phyloP scores from a whole-genome alignment of 345 rosid genomes.

The Gossypium ekmanianum region DNA sequence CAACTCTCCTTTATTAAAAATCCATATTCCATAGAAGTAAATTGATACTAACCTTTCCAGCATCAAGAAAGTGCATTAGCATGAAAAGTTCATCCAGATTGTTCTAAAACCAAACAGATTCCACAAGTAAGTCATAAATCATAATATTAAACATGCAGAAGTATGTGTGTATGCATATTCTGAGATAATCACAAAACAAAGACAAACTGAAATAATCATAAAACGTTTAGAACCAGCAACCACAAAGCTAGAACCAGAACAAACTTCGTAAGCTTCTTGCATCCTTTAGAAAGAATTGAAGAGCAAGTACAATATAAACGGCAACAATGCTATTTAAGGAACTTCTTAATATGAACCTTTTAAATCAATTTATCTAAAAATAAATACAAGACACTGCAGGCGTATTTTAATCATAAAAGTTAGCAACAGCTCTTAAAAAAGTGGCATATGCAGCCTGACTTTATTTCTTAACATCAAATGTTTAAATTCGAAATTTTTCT shows the following conservation, averaged over 20 bases:
- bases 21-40: conserved; percentile 7
- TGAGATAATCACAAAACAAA: background rate
- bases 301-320: background rate
- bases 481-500: background rate
- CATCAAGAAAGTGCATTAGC: conserved; percentile 99
- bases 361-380: conserved; percentile 2
- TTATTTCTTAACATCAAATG: background rate
- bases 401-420: background rate
- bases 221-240: background rate
- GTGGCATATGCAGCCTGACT: background rate
- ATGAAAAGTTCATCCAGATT: conserved; percentile 99
- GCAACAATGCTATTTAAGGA: background rate
- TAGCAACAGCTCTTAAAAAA: background rate
- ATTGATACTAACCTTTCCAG: conserved; percentile 50
- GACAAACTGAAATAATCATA: background rate
- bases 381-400: background rate
- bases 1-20: conserved; percentile 16
- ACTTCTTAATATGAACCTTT: background rate
- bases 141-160: background rate
- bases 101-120: conserved; percentile 62
- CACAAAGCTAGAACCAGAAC: background rate
- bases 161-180: background rate
- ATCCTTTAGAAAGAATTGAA: conserved; percentile 6
- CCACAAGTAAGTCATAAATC: conserved; percentile 21
- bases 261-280: background rate